Evolutionary conservation across 176 grass and related monocot species (phyloP), one percentile per base, ranked within the genome.

Genomic region (Bothriochloa decipiens): DNA sequence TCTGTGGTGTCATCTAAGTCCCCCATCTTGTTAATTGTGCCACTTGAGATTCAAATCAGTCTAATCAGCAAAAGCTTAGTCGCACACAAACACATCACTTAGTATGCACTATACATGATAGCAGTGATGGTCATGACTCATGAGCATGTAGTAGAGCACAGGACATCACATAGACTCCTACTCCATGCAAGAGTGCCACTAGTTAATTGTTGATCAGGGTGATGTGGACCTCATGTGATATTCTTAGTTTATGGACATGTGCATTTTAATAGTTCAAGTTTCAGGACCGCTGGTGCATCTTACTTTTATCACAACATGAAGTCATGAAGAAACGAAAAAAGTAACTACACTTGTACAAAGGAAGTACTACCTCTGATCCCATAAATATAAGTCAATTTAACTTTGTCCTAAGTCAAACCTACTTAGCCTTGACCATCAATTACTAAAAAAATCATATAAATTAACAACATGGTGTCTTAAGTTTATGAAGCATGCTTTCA

Each of bases 331-430:
- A 73, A 74, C 26, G 28, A 9, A 70, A 15, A 75, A 70, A 1
- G 17, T 63, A 76, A 64, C 16, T 55, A 75, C 12, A 75, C 58
- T 65, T 32, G 81, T 58, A 76, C 55, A 72, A 46, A 81, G 14
- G 15, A 68, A 68, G 58, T 53, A 68, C 18, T 53, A 68, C 52
- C 52, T 55, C 52, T 22, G 52, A 55, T 55, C 52, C 18, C 18
- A 53, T 55, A 22, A 55, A 22, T 22, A 55, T 55, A 53, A 53
- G 20, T 58, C 18, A n/a, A 10, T 58, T 58, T 58, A n/a, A 7
- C 20, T n/a, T 55, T 55, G 18, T 5, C 52, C 52, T 20, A 55
- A 55, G 52, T 55, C 17, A 55, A 55, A 55, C 52, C 18, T 58
- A 58, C 53, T n/a, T 58, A 10, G 53, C 8, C 7, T 58, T 58